These are phyloP conservation scores for Solanum corneliomulleri DNA, from an alignment of 257 asterid genomes.

Conservation along the genomic window DNA sequence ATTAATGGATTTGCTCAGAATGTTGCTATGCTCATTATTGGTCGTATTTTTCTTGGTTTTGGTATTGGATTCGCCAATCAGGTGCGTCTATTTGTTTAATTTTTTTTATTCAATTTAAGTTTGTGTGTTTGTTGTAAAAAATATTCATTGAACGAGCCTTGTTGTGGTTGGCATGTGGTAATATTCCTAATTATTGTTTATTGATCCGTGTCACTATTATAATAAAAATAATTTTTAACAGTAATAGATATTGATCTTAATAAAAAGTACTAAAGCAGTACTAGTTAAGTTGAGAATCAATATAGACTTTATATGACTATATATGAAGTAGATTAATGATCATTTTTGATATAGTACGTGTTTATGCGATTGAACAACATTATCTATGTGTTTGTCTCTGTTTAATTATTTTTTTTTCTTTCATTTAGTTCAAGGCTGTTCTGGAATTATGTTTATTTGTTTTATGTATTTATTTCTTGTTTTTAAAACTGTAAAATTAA, in stretches of 20 bases:
- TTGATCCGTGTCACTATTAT: neutral
- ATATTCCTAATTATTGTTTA: constrained; percentile 2
- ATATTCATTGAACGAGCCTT: neutral
- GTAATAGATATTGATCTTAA: too few species aligned
- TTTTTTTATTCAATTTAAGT: neutral
- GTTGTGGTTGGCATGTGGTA: neutral
- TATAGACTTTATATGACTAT: too few species aligned
- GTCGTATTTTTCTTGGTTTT: constrained; percentile 72
- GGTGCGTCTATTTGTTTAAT: constrained; percentile 13
- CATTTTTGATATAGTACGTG: neutral
- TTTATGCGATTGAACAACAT: neutral
- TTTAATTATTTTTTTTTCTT: neutral
- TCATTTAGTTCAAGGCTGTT: neutral
- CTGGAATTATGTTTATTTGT: neutral
- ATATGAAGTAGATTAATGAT: too few species aligned
- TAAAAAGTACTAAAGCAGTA: too few species aligned
- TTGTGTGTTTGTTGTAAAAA: neutral
- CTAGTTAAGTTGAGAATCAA: too few species aligned
- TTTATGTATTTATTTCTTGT: neutral
- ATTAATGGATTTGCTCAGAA: constrained; percentile 52
- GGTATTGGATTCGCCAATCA: constrained; percentile 93
- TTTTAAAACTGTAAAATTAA: neutral
- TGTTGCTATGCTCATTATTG: constrained; percentile 66
- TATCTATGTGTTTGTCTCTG: neutral
- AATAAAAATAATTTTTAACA: too few species aligned